A percentile compares a stretch with the other conserved stretches of the same genome.
Conservation (phyloP, 257 asterid species). For the Misopates orontium region DNA sequence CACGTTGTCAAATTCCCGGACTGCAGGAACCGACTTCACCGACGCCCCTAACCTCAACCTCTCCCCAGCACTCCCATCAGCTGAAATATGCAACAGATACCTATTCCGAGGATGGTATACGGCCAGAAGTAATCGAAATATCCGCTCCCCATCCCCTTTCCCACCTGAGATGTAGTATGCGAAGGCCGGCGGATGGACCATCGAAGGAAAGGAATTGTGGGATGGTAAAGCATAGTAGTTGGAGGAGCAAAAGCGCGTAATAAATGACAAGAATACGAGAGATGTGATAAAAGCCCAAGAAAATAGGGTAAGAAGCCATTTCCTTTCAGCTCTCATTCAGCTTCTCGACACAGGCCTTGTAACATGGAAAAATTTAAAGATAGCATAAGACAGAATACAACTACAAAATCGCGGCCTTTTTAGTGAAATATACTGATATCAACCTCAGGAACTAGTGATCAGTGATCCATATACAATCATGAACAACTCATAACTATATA, state of each 20-base stretch:
- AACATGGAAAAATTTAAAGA: slow-evolving; percentile 22
- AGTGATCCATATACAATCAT: too few relatives aligned
- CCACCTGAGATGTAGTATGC: slow-evolving; percentile 89
- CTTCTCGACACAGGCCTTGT: slow-evolving; percentile 20
- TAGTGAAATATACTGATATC: too few relatives aligned
- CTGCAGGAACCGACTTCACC: slow-evolving; percentile 75
- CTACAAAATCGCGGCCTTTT: slow-evolving; percentile 6
- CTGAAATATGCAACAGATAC: slow-evolving; percentile 80
- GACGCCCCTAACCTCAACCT: slow-evolving; percentile 61
- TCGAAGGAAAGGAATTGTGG: slow-evolving; percentile 53
- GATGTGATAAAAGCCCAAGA: slow-evolving; percentile 78
- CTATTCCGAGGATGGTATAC: slow-evolving; percentile 97
- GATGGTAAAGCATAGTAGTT: slow-evolving; percentile 62
- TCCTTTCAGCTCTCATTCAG: slow-evolving; percentile 83
- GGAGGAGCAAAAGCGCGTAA: slow-evolving; percentile 80
- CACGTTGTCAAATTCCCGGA: slow-evolving; percentile 83
- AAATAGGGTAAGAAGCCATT: slow-evolving; percentile 91
- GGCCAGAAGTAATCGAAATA: slow-evolving; percentile 80
- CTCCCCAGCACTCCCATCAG: slow-evolving; percentile 73
- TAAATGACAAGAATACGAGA: slow-evolving; percentile 68
- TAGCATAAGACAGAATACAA: not conserved
- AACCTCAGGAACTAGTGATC: too few relatives aligned
- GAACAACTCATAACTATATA: too few relatives aligned
- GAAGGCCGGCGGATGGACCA: slow-evolving; percentile 77
- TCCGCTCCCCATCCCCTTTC: slow-evolving; percentile 67